Evolutionary conservation across 352 stramenopile species (phyloP).

Genomic region (Phytophthora lateralis): DNA sequence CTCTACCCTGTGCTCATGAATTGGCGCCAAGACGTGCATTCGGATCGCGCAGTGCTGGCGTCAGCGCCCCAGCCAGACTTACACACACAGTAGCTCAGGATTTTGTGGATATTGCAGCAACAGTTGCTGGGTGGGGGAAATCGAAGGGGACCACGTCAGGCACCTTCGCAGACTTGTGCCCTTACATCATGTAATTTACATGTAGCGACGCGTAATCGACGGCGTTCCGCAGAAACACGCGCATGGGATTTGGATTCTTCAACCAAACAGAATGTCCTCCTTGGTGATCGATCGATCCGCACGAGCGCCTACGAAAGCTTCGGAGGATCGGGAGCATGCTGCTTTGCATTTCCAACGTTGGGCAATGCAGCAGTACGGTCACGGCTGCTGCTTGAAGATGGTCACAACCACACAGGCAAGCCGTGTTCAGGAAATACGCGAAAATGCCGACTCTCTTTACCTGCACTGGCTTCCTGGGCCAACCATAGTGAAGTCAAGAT

Average conservation of each 20-base stretch:
- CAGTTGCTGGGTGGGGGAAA: slow-evolving; percentile 9
- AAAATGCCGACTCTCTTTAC: background rate
- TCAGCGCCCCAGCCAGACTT: background rate
- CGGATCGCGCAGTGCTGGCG: background rate
- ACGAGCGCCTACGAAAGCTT: too few species aligned
- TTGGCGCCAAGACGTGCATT: background rate
- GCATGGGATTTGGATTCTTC: background rate
- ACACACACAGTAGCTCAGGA: background rate
- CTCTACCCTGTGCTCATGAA: background rate
- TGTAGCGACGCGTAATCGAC: slow-evolving; percentile 6
- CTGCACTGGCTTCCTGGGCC: slow-evolving; percentile 22
- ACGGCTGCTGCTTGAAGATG: background rate
- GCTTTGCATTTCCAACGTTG: too few species aligned
- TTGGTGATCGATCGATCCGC: too few species aligned
- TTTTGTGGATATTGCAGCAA: slow-evolving; percentile 8
- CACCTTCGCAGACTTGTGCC: background rate
- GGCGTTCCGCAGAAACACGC: slow-evolving; percentile 24
- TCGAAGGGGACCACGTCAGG: too few species aligned
- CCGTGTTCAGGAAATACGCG: background rate
- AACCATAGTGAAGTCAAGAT: slow-evolving; percentile 12
- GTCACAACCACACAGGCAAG: background rate
- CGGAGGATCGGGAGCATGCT: too few species aligned
- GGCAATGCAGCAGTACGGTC: background rate
- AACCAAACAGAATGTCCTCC: background rate
- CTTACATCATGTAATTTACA: too few species aligned